Conservation (phyloP, 176 grass and related monocot species). For the Ensete ventricosum region DNA sequence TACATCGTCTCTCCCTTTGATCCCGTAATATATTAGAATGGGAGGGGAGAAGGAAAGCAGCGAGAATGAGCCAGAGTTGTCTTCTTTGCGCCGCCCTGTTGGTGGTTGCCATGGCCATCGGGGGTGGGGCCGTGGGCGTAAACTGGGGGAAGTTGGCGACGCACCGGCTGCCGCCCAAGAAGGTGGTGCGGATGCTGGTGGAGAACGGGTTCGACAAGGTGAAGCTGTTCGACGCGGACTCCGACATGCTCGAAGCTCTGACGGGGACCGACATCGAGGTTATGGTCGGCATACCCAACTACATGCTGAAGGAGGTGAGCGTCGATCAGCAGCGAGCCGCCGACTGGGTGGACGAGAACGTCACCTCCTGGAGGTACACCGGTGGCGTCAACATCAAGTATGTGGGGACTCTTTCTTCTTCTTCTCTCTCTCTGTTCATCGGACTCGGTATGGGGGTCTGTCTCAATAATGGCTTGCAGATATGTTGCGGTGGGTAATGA, state of each 20-base stretch:
- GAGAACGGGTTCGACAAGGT: constrained; percentile 16
- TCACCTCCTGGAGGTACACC: neutral
- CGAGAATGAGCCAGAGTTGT: no score
- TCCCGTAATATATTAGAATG: no score
- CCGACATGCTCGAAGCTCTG: neutral
- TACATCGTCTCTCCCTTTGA: no score
- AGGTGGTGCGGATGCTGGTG: constrained; percentile 3
- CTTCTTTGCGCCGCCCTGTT: no score
- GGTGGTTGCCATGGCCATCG: neutral
- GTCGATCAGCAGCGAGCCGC: neutral
- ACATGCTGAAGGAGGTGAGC: constrained; percentile 6
- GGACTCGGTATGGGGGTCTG: no score
- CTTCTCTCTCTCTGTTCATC: no score
- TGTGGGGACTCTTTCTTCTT: neutral
- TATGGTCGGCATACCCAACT: constrained; percentile 15
- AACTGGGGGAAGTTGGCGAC: constrained; percentile 15
- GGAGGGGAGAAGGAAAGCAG: no score
- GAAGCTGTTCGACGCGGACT: constrained; percentile 12
- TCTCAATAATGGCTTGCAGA: neutral
- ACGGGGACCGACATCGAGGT: constrained; percentile 10
- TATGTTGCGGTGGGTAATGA: neutral
- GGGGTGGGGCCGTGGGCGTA: neutral
- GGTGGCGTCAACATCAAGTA: constrained; percentile 1
- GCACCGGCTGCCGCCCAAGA: constrained; percentile 7
- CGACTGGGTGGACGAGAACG: neutral